These are phyloP conservation scores for Lactifluus pinguis DNA, from an alignment of 768 basidiomycete species.

Conservation along the genomic window DNA sequence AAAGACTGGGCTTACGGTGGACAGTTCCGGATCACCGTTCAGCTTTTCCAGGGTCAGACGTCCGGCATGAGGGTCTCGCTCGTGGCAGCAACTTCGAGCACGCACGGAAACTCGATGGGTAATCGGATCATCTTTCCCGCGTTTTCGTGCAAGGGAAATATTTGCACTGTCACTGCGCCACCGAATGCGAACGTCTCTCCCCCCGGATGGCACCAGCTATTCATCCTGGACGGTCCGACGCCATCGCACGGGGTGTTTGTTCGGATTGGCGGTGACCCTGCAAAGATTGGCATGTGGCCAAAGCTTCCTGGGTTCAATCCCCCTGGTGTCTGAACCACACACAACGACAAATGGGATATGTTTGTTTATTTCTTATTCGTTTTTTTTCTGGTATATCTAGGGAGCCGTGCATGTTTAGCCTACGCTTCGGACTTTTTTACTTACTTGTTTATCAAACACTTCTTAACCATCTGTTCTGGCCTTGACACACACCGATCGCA, in stretches of 20 bases:
- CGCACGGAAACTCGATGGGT: conserved; percentile 73
- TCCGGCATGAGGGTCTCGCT: conserved; percentile 52
- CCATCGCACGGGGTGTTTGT: conserved; percentile 70
- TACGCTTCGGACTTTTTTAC: no score
- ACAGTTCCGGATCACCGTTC: conserved; percentile 42
- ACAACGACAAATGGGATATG: no score
- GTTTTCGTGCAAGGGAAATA: conserved; percentile 58
- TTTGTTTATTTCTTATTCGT: no score
- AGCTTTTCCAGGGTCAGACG: conserved; percentile 32
- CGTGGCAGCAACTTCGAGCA: conserved; percentile 65
- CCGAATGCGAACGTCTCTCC: conserved; percentile 60
- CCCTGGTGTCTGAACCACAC: conserved; percentile 39
- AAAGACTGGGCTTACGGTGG: conserved; percentile 58
- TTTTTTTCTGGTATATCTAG: no score
- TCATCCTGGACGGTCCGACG: conserved; percentile 69
- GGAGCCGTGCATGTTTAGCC: no score
- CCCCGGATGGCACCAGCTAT: conserved; percentile 71
- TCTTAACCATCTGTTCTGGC: no score
- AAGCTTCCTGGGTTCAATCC: conserved; percentile 53
- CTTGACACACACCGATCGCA: no score
- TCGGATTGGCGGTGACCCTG: conserved; percentile 72
- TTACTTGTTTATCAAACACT: no score
- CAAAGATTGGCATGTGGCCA: conserved; percentile 64
- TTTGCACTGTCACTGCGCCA: conserved; percentile 71
- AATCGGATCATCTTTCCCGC: conserved; percentile 63